Evolutionary conservation across 2,329 filamentous ascomycete genomes (phyloP).

Genomic region (Penicillium polonicum): DNA sequence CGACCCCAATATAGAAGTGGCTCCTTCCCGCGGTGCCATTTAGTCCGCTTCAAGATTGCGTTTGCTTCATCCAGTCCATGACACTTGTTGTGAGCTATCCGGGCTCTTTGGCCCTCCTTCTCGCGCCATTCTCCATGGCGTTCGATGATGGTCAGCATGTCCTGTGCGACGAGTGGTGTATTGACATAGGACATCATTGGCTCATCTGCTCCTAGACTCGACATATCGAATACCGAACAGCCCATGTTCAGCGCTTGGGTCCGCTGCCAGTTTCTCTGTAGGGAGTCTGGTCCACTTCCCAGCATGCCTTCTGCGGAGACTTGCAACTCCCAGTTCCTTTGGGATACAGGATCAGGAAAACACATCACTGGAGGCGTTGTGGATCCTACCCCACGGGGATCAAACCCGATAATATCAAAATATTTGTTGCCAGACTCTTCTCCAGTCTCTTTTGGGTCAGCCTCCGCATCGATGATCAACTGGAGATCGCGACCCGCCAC

Average conservation of each 20-base stretch:
- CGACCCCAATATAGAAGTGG: conserved; percentile 44
- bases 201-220: conserved; percentile 16
- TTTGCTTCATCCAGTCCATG: conserved; percentile 23
- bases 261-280: conserved; percentile 37
- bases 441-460: conserved; percentile 15
- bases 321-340: conserved; percentile 37
- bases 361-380: conserved; percentile 44
- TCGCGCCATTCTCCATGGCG: conserved; percentile 42
- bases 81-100: conserved; percentile 15
- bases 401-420: conserved; percentile 48
- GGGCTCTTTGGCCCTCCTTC: conserved; percentile 30
- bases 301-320: conserved; percentile 38
- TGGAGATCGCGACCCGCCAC: conserved; percentile 37
- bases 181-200: conserved; percentile 35
- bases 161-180: conserved; percentile 35
- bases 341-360: conserved; percentile 35
- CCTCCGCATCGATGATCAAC: conserved; percentile 38
- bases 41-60: conserved; percentile 26
- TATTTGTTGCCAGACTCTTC: conserved; percentile 21
- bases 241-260: conserved; percentile 32
- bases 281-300: conserved; percentile 30
- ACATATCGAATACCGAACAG: conserved; percentile 30
- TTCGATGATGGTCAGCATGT: conserved; percentile 40
- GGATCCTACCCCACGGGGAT: conserved; percentile 46
- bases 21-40: conserved; percentile 31